Evolutionary conservation across 2,329 filamentous ascomycete genomes (phyloP).

Genomic region (Xylariaceae sp.): DNA sequence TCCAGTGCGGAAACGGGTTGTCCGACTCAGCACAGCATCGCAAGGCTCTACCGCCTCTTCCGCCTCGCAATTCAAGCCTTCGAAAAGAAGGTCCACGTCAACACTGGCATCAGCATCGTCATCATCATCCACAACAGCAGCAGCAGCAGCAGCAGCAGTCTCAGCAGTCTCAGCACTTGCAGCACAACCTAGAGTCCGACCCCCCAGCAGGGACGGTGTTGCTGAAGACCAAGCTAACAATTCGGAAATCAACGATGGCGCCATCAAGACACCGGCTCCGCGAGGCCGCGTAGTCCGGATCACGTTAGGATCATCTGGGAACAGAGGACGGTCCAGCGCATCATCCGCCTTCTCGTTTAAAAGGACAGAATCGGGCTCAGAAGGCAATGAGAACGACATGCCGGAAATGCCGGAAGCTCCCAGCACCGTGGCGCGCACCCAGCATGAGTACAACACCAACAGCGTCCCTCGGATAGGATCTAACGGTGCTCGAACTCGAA

Average conservation of each 20-base stretch:
- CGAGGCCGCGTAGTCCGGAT: constrained; percentile 51
- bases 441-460: constrained; percentile 41
- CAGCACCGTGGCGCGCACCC: constrained; percentile 44
- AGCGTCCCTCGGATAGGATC: constrained; percentile 50
- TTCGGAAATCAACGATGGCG: constrained; percentile 30
- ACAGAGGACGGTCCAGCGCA: constrained; percentile 32
- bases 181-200: constrained; percentile 32
- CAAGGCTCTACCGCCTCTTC: constrained; percentile 18
- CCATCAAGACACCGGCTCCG: constrained; percentile 51
- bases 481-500: constrained; percentile 44
- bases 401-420: constrained; percentile 37
- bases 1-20: constrained; percentile 51
- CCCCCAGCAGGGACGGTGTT: constrained; percentile 37
- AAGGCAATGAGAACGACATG: constrained; percentile 38
- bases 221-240: constrained; percentile 35
- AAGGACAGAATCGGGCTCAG: constrained; percentile 26
- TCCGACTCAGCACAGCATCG: constrained; percentile 50
- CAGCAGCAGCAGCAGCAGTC: too few relatives aligned
- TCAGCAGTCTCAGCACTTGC: too few relatives aligned
- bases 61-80: constrained; percentile 27
- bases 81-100: constrained; percentile 45
- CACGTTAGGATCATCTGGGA: constrained; percentile 46
- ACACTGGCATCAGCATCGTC: constrained; percentile 32
- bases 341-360: constrained; percentile 34
- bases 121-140: too few relatives aligned